phyloP scores from a whole-genome alignment of 441 rosid species.

The Macaranga tanarius region DNA sequence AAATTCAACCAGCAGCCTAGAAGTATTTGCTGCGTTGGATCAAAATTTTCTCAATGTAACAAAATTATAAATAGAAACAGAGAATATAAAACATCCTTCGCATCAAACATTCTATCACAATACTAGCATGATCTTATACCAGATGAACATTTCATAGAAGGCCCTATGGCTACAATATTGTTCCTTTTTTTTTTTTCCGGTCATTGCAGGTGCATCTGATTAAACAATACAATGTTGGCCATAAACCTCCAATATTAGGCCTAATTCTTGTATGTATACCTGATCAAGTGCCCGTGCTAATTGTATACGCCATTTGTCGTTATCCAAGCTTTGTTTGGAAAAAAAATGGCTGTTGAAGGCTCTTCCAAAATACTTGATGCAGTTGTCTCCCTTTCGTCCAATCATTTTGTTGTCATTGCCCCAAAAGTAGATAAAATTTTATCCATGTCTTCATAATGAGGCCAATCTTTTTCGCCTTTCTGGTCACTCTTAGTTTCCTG shows the following conservation, averaged over 20 bases:
- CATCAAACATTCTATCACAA: not conserved
- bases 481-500: conserved; percentile 62
- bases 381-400: not conserved
- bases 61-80: not conserved
- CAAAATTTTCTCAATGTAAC: not conserved
- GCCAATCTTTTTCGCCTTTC: conserved; percentile 51
- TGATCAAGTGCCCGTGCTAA: not conserved
- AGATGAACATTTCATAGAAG: not conserved
- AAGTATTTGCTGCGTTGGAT: not conserved
- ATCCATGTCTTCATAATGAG: conserved; percentile 71
- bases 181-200: not conserved
- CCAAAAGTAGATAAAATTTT: conserved; percentile 51
- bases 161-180: conserved; percentile 12
- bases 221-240: conserved; percentile 9
- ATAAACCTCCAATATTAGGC: not conserved
- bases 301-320: not conserved
- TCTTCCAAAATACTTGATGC: not conserved
- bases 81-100: not conserved
- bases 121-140: not conserved
- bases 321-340: not conserved
- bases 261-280: not conserved
- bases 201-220: conserved; percentile 9
- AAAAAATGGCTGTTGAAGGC: not conserved
- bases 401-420: conserved; percentile 41
- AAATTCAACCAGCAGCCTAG: not conserved